Percentiles rank a stretch among this genome's conserved stretches.
Evolutionary conservation across 805 yeast genomes (phyloP).

Genomic region (Candida caryicola): DNA sequence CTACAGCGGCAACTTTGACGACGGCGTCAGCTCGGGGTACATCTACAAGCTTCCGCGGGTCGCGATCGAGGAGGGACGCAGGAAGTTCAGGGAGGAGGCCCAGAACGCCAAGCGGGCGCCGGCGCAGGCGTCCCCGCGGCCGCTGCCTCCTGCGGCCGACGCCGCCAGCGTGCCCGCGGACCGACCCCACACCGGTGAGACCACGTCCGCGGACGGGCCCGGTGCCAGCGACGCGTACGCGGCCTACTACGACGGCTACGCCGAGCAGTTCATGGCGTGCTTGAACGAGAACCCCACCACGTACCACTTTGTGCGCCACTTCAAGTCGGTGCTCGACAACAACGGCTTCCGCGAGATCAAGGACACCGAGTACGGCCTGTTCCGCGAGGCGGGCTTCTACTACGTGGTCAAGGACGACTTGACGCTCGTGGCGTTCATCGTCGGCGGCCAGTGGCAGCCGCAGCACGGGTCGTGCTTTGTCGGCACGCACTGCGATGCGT

Average conservation of each 20-base stretch:
- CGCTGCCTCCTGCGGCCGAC: background rate
- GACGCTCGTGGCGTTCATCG: constrained; percentile 34
- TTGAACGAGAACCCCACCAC: constrained; percentile 42
- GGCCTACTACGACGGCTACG: constrained; percentile 15
- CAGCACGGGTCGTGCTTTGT: constrained; percentile 24
- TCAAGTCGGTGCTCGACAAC: constrained; percentile 19
- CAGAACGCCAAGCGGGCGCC: background rate
- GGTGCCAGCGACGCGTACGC: background rate
- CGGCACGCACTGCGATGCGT: constrained; percentile 38
- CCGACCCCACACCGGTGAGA: too few species aligned
- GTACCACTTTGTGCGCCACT: constrained; percentile 31
- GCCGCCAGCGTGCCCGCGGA: background rate
- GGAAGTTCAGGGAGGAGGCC: too few species aligned
- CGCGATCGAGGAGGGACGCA: background rate
- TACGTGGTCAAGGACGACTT: constrained; percentile 31
- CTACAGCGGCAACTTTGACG: background rate
- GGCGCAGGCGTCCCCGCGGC: background rate
- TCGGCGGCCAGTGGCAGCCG: constrained; percentile 39
- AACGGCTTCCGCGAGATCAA: constrained; percentile 29
- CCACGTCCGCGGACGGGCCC: too few species aligned
- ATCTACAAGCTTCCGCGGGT: constrained; percentile 8
- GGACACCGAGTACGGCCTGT: constrained; percentile 18
- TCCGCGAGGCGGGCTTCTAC: constrained; percentile 19
- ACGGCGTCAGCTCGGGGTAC: constrained; percentile 1
- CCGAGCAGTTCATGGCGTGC: constrained; percentile 26